Evolutionary conservation across 83 land plant genomes (phyloP).

Genomic region (Larix sibirica): DNA sequence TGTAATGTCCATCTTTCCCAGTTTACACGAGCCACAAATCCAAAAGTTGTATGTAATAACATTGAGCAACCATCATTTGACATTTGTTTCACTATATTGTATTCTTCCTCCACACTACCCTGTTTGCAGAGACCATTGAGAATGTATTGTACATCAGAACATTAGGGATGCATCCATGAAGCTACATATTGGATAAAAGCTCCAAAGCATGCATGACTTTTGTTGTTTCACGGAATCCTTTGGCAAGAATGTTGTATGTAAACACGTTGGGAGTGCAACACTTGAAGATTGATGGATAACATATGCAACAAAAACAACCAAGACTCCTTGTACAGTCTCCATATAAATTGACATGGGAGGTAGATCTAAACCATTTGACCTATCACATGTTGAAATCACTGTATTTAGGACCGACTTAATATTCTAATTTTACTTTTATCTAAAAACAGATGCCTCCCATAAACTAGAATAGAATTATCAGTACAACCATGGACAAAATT

Average conservation of each 20-base stretch:
- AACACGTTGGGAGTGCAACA: conserved; percentile 52
- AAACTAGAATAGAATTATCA: neutral
- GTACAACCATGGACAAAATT: neutral
- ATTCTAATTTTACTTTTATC: neutral
- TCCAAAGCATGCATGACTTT: conserved; percentile 30
- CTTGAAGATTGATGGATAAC: neutral
- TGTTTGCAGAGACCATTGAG: conserved; percentile 60
- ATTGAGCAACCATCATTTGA: conserved; percentile 48
- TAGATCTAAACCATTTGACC: neutral
- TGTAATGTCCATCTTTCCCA: conserved; percentile 57
- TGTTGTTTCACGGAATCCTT: conserved; percentile 56
- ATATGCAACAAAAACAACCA: neutral
- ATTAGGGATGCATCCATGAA: conserved; percentile 34
- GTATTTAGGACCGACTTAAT: neutral
- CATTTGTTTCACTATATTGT: conserved; percentile 56
- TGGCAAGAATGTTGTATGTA: conserved; percentile 53
- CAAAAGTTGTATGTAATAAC: conserved; percentile 67
- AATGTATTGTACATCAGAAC: conserved; percentile 52
- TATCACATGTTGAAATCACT: neutral
- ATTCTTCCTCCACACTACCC: conserved; percentile 49
- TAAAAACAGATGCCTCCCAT: neutral
- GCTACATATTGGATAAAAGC: conserved; percentile 44
- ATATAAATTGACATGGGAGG: neutral
- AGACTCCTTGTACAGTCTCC: neutral
- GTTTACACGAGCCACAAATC: conserved; percentile 53